Evolutionary conservation across 768 basidiomycete genomes (phyloP), one percentile per base, ranked within the genome.

Genomic region (Rhodotorula diobovata): DNA sequence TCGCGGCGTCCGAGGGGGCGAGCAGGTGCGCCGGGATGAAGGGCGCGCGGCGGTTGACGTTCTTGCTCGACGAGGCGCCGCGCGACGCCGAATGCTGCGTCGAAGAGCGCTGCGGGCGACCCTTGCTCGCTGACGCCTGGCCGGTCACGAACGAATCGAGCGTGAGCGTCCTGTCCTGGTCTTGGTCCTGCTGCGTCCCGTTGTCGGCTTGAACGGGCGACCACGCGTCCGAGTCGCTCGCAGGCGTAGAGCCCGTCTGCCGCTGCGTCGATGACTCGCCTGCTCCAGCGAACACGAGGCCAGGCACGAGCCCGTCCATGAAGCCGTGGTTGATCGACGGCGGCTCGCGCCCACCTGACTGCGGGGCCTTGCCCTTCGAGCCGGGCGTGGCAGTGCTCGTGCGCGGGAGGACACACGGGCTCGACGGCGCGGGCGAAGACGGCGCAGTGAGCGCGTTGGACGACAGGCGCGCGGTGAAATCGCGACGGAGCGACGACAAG

Each of bases 271-370:
- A n/a, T 14, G 53, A 46, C 34, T 30, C 39, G 34, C 16, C 46
- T 21, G 39, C 32, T 11, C 30, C 53, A 15, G 23, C 32, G 25
- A 71, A 41, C n/a, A 61, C 48, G 61, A 68, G 48, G 18, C 63
- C 67, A 14, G 74, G 61, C 0, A 71, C 74, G 65, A 77, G 68
- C 10, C 65, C 57, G 63, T 77, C 75, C 55, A 76, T 59, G 63
- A 74, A 67, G 25, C 68, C 70, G 68, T 76, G 72, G 57, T 71
- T 61, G 59, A 73, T 76, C 9, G 70, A 68, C 5, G 73, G 73
- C 15, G 73, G 41, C 1, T 67, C 46, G 7, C 73, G 73, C 0
- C 70, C 70, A 20, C 70, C 61, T 5, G 73, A 63, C 51, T 46
- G 56, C 4, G 73, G 73, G 4, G 67, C 70, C 41, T 75, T 75